These are phyloP conservation scores for Myxozyma neotropica DNA, from an alignment of 805 yeast genomes.

Conservation along the genomic window DNA sequence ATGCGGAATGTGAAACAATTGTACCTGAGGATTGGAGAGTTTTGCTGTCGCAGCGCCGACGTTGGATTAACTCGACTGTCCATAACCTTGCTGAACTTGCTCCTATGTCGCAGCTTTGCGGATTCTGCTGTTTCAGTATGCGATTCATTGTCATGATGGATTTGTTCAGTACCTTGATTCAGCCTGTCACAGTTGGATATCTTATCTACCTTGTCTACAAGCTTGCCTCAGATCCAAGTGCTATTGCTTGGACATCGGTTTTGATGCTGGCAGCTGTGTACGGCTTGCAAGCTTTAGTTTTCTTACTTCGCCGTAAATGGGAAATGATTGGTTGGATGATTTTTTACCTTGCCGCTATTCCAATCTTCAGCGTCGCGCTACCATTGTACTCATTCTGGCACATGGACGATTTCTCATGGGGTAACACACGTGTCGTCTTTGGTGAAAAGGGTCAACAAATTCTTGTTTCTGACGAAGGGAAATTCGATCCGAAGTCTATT, in stretches of 20 bases:
- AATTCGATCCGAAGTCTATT: conserved; percentile 57
- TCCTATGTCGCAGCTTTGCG: conserved; percentile 62
- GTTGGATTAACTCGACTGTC: conserved; percentile 69
- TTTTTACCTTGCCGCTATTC: conserved; percentile 59
- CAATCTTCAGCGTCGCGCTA: conserved; percentile 59
- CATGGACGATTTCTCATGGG: conserved; percentile 71
- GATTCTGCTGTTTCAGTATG: conserved; percentile 67
- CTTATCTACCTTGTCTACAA: conserved; percentile 56
- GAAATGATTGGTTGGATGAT: conserved; percentile 59
- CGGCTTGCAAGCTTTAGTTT: conserved; percentile 59
- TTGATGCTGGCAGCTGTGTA: conserved; percentile 57
- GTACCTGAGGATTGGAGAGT: conserved; percentile 62
- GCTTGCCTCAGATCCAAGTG: conserved; percentile 48
- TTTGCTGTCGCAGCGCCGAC: conserved; percentile 63
- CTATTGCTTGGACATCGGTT: conserved; percentile 60
- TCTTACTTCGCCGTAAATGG: conserved; percentile 51
- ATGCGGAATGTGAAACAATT: conserved; percentile 61
- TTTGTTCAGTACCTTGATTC: conserved; percentile 60
- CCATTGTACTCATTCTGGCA: conserved; percentile 65
- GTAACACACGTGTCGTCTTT: conserved; percentile 60
- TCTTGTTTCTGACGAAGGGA: conserved; percentile 53
- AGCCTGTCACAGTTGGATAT: conserved; percentile 60
- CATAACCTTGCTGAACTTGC: conserved; percentile 64
- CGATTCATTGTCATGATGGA: conserved; percentile 60
- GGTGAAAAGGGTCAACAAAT: conserved; percentile 56